phyloP scores from a whole-genome alignment of 2,329 filamentous ascomycete species.

The Verticillium dahliae region DNA sequence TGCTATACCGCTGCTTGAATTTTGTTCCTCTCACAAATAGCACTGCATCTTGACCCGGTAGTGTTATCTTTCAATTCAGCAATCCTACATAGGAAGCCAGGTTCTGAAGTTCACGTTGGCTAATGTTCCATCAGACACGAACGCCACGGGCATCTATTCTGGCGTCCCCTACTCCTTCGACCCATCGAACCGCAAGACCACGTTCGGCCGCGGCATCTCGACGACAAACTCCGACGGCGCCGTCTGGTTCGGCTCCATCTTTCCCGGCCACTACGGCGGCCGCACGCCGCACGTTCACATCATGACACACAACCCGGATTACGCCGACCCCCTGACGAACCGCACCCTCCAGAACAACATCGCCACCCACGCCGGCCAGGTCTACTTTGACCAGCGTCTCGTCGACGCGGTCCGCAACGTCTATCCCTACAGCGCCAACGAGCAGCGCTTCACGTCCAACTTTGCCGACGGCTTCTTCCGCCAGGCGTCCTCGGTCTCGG shows the following conservation, averaged over 20 bases:
- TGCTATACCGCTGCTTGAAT: neutral
- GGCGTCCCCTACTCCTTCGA: constrained; percentile 4
- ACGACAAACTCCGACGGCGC: neutral
- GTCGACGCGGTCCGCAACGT: neutral
- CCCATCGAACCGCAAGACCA: neutral
- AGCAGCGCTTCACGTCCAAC: neutral
- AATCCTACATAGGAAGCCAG: too few species aligned
- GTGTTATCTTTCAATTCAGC: too few species aligned
- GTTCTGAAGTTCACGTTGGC: too few species aligned
- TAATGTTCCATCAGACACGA: constrained; percentile 2
- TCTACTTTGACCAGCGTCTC: constrained; percentile 1
- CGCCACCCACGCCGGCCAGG: neutral
- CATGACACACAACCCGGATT: neutral
- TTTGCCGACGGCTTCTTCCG: neutral
- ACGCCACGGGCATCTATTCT: constrained; percentile 7
- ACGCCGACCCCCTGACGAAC: constrained; percentile 3
- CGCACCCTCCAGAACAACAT: constrained; percentile 5
- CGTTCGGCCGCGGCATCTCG: neutral
- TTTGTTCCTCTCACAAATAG: neutral
- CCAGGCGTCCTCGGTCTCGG: neutral
- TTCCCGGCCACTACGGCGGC: neutral
- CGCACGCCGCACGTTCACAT: neutral
- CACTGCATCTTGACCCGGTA: neutral
- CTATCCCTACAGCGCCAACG: neutral
- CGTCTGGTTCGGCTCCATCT: neutral